Evolutionary conservation across 139 green algal species (phyloP).

Genomic region (Chlorella ohadii): DNA sequence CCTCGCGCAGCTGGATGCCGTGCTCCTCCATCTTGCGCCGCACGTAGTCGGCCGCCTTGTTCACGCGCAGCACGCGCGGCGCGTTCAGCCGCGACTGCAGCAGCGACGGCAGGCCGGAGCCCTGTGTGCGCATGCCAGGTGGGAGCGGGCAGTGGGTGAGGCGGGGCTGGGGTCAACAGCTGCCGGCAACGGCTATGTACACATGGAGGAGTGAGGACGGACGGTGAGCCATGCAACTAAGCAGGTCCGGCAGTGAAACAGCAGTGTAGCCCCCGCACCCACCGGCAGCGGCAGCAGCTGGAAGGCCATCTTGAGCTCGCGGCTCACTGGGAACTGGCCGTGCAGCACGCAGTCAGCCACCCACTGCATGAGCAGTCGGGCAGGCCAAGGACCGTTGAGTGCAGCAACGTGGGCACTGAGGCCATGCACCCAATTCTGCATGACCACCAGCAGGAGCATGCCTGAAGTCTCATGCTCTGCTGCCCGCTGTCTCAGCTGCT

Average conservation of each 20-base stretch:
- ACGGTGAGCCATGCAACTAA: too few relatives aligned
- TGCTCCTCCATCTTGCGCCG: conserved; percentile 36
- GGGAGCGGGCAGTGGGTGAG: too few relatives aligned
- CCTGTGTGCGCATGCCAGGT: conserved; percentile 35
- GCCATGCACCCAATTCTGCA: neutral
- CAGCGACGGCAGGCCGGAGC: conserved; percentile 70
- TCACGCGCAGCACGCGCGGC: conserved; percentile 83
- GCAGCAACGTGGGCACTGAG: neutral
- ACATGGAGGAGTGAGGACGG: too few relatives aligned
- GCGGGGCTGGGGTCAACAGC: too few relatives aligned
- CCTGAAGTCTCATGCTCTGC: too few relatives aligned
- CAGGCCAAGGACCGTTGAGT: too few relatives aligned
- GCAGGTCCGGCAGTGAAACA: too few relatives aligned
- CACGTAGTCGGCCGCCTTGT: conserved; percentile 68
- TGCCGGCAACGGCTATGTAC: too few relatives aligned
- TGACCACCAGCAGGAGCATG: neutral
- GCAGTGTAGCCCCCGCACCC: neutral
- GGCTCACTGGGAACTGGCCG: conserved; percentile 27
- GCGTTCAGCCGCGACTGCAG: conserved; percentile 86
- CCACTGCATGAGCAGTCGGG: conserved; percentile 54
- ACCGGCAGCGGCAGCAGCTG: conserved; percentile 76
- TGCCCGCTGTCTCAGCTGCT: too few relatives aligned
- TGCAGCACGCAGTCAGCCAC: conserved; percentile 77
- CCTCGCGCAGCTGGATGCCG: conserved; percentile 28
- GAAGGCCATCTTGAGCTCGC: conserved; percentile 82